phyloP scores from a whole-genome alignment of 2,329 filamentous ascomycete species.

The Colletotrichum caudatum region DNA sequence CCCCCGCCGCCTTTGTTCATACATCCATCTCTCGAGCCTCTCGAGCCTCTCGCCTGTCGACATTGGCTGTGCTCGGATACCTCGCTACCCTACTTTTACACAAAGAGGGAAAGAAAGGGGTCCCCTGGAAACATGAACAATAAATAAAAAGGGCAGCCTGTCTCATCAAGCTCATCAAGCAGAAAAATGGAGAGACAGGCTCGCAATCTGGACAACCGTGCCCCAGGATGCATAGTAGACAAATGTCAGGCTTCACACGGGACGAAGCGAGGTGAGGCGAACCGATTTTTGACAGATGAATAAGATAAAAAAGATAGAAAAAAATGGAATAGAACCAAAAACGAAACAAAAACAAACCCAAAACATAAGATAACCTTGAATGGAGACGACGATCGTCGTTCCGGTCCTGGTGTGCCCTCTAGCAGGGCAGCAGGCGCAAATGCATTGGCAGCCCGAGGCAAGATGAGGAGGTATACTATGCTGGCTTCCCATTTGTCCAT shows the following conservation, averaged over 20 bases:
- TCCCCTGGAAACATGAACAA: constrained; percentile 15
- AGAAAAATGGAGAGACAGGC: constrained; percentile 16
- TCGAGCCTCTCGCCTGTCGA: not conserved
- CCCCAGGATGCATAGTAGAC: constrained; percentile 5
- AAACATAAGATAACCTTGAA: not conserved
- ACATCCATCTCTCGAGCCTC: not conserved
- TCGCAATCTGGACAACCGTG: constrained; percentile 14
- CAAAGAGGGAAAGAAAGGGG: constrained; percentile 21
- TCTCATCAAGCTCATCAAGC: constrained; percentile 8
- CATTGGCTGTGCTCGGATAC: constrained; percentile 5
- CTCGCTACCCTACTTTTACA: constrained; percentile 11
- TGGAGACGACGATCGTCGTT: constrained; percentile 9
- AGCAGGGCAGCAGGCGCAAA: constrained; percentile 7
- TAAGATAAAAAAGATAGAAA: too few relatives aligned
- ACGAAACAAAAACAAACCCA: too few relatives aligned
- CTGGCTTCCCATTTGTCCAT: constrained; percentile 24
- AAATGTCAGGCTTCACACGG: constrained; percentile 25
- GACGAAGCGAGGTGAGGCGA: not conserved
- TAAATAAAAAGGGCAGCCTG: constrained; percentile 10
- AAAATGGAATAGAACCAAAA: too few relatives aligned
- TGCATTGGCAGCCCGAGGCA: constrained; percentile 16
- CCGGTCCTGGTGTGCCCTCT: not conserved
- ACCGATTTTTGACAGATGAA: not conserved
- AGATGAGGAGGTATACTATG: not conserved
- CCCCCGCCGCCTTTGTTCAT: not conserved